phyloP scores from a whole-genome alignment of 192 early-diverging fungal species.

The Linnemannia elongata region DNA sequence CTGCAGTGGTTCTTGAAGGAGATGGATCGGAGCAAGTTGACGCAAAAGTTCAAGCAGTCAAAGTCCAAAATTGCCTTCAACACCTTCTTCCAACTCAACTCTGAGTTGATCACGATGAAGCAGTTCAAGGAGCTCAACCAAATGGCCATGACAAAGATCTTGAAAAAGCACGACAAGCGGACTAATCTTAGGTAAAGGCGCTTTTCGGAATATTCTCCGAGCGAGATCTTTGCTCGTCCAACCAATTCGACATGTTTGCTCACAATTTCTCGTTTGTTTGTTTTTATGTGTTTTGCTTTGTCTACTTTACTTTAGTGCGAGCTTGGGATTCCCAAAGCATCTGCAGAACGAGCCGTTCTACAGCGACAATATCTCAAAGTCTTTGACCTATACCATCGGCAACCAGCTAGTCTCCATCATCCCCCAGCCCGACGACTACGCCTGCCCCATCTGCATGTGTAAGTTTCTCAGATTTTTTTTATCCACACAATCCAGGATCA shows the following conservation, averaged over 20 bases:
- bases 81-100: constrained; percentile 75
- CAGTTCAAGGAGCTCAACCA: constrained; percentile 84
- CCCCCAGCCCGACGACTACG: constrained; percentile 85
- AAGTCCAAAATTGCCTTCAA: constrained; percentile 58
- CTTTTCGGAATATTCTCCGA: too few species aligned
- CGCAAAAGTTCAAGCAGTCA: constrained; percentile 30
- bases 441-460: constrained; percentile 84
- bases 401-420: constrained; percentile 76
- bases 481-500: background rate
- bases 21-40: constrained; percentile 61
- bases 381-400: constrained; percentile 73
- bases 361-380: constrained; percentile 65
- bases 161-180: constrained; percentile 93
- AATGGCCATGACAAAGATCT: constrained; percentile 83
- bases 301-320: constrained; percentile 53
- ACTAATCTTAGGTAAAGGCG: constrained; percentile 69
- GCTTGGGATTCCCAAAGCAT: constrained; percentile 65
- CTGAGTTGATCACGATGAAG: constrained; percentile 75
- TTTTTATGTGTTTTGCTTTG: too few species aligned
- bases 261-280: too few species aligned
- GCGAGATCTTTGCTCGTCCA: background rate
- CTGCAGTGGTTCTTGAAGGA: constrained; percentile 72
- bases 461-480: constrained; percentile 25
- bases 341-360: constrained; percentile 65
- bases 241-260: background rate